Percentiles rank a stretch among this genome's conserved stretches.
These are phyloP conservation scores for Marasmius oreades DNA, from an alignment of 1,284 basidiomycete species.

Conservation along the genomic window DNA sequence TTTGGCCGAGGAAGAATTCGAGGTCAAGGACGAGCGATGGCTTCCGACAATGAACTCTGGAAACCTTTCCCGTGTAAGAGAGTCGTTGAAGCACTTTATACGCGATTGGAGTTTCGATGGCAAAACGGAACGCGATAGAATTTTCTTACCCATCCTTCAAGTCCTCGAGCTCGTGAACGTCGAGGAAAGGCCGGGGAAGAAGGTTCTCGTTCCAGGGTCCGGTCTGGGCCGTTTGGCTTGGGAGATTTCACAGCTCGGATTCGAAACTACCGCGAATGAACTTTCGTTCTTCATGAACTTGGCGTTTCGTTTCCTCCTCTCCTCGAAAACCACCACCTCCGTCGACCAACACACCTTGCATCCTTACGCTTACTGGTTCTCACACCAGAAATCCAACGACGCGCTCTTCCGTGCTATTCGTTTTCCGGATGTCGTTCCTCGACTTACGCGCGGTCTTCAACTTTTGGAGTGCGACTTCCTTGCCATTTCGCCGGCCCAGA, in stretches of 20 bases:
- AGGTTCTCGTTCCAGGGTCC: slow-evolving; percentile 59
- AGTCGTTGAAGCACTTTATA: slow-evolving; percentile 62
- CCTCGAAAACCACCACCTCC: slow-evolving; percentile 36
- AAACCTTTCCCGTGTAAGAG: slow-evolving; percentile 48
- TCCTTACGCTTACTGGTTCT: slow-evolving; percentile 66
- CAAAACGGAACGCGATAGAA: slow-evolving; percentile 42
- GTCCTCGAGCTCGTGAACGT: slow-evolving; percentile 27
- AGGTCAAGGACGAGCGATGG: slow-evolving; percentile 18
- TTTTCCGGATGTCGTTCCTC: slow-evolving; percentile 61
- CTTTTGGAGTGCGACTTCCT: slow-evolving; percentile 56
- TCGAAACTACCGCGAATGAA: slow-evolving; percentile 54
- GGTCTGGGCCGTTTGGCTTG: slow-evolving; percentile 63
- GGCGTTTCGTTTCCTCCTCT: slow-evolving; percentile 53
- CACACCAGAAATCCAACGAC: slow-evolving; percentile 53
- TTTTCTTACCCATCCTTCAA: slow-evolving; percentile 53
- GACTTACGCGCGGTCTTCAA: slow-evolving; percentile 35
- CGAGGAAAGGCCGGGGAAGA: slow-evolving; percentile 26
- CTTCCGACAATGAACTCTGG: slow-evolving; percentile 17
- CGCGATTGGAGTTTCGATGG: slow-evolving; percentile 66
- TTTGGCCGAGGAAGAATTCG: slow-evolving; percentile 35
- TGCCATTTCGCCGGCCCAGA: slow-evolving; percentile 24
- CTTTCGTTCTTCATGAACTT: slow-evolving; percentile 64
- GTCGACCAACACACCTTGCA: slow-evolving; percentile 47
- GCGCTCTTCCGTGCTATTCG: slow-evolving; percentile 45
- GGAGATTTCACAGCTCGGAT: slow-evolving; percentile 60